Evolutionary conservation across 176 grass and related monocot genomes (phyloP).

Genomic region (Canna indica): DNA sequence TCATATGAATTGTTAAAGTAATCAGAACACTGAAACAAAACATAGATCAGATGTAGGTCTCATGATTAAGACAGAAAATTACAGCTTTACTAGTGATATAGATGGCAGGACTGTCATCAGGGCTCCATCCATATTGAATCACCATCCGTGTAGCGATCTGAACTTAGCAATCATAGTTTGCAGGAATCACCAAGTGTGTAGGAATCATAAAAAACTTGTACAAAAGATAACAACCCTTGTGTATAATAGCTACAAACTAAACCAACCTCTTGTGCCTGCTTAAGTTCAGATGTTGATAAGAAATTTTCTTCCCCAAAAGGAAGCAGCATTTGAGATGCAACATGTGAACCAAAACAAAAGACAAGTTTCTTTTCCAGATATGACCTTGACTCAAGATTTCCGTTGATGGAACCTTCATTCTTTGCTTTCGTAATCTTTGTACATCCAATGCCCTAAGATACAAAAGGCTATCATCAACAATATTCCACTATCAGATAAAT

Average conservation of each 20-base stretch:
- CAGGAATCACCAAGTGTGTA: not conserved
- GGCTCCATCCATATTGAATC: slow-evolving; percentile 36
- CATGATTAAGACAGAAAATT: not conserved
- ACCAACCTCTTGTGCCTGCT: slow-evolving; percentile 33
- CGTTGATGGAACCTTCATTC: slow-evolving; percentile 23
- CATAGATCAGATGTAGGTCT: not conserved
- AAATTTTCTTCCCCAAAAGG: slow-evolving; percentile 36
- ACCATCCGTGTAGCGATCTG: slow-evolving; percentile 35
- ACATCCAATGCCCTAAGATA: slow-evolving; percentile 24
- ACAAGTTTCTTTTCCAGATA: slow-evolving; percentile 35
- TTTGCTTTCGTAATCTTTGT: slow-evolving; percentile 28
- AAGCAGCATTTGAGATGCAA: slow-evolving; percentile 31
- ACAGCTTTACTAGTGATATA: slow-evolving; percentile 32
- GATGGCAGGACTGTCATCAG: slow-evolving; percentile 32
- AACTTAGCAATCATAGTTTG: not conserved
- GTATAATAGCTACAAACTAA: not conserved
- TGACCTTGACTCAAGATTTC: slow-evolving; percentile 32
- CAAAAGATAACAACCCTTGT: not conserved
- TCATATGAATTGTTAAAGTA: not conserved
- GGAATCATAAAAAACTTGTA: not conserved
- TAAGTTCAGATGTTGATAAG: slow-evolving; percentile 27
- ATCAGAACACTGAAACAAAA: not conserved
- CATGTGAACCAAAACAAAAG: slow-evolving; percentile 31
- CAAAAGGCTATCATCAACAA: not conserved
- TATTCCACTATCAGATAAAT: not conserved